A percentile compares a stretch with the other conserved stretches of the same genome.
phyloP scores from a whole-genome alignment of 441 rosid genomes.

The Euphorbia celastroides region DNA sequence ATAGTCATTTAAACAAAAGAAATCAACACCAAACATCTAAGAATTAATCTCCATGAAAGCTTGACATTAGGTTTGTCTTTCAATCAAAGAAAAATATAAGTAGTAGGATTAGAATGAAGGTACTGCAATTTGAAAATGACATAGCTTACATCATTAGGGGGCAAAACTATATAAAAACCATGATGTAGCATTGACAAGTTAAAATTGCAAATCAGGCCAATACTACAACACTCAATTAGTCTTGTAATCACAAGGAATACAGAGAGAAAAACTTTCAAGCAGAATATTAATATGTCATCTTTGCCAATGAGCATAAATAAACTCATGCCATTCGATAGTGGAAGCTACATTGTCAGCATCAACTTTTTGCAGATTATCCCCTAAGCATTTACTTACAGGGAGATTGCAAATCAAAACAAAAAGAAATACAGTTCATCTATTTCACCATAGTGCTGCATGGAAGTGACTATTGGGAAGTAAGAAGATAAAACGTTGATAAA shows the following conservation, averaged over 20 bases:
- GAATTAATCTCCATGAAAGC: background rate
- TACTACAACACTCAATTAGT: background rate
- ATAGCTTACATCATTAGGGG: background rate
- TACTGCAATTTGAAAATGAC: constrained; percentile 1
- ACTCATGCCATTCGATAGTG: background rate
- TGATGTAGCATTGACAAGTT: background rate
- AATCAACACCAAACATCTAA: background rate
- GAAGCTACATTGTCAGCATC: constrained; percentile 3
- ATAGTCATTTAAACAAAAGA: background rate
- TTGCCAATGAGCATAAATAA: too few species aligned
- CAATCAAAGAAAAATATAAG: background rate
- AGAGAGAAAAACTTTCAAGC: background rate
- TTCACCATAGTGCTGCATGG: background rate
- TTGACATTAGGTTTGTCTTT: background rate
- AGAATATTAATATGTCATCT: background rate
- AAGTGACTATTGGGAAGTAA: background rate
- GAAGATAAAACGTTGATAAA: background rate
- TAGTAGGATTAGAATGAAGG: too few species aligned
- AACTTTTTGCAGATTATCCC: background rate
- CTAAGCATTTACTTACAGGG: background rate
- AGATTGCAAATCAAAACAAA: background rate
- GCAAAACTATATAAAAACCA: background rate
- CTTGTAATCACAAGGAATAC: background rate
- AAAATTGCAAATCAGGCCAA: background rate
- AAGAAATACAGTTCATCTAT: background rate